Evolutionary conservation across 345 rosid genomes (phyloP).

Genomic region (Laguncularia racemosa): DNA sequence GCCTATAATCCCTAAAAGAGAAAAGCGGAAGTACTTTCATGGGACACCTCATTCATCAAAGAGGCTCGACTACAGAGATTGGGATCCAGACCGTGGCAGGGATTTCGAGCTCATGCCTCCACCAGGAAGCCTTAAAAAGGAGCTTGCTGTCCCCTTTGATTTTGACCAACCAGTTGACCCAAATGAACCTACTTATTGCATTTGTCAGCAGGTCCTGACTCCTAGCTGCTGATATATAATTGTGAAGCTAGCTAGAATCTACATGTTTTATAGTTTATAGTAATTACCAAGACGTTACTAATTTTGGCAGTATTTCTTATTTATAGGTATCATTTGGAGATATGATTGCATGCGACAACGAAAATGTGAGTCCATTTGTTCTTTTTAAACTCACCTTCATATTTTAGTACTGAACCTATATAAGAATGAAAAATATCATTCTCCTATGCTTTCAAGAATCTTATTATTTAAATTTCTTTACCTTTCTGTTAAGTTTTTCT

Average conservation of each 20-base stretch:
- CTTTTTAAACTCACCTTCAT: background rate
- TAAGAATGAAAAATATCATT: too few relatives aligned
- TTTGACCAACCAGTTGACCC: constrained; percentile 93
- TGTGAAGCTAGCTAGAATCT: too few relatives aligned
- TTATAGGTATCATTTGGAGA: constrained; percentile 93
- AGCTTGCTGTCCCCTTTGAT: constrained; percentile 44
- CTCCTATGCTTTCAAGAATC: background rate
- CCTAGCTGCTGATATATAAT: background rate
- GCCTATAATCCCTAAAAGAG: constrained; percentile 69
- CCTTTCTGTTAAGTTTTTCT: background rate
- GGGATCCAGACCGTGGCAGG: constrained; percentile 48
- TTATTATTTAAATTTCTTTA: background rate
- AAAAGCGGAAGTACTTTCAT: constrained; percentile 57
- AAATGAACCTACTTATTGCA: constrained; percentile 95
- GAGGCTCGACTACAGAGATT: constrained; percentile 70
- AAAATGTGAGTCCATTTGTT: constrained; percentile 57
- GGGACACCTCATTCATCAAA: constrained; percentile 75
- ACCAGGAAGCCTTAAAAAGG: constrained; percentile 84
- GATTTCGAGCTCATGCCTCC: constrained; percentile 99
- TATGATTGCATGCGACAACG: constrained; percentile 99
- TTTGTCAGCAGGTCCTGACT: constrained; percentile 86
- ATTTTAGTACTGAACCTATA: too few relatives aligned
- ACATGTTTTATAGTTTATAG: background rate
- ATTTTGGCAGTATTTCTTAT: constrained; percentile 5
- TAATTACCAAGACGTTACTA: constrained; percentile 1